Evolutionary conservation across 495 filamentous ascomycete species (phyloP).

Genomic region (Aspergillus cavernicola): DNA sequence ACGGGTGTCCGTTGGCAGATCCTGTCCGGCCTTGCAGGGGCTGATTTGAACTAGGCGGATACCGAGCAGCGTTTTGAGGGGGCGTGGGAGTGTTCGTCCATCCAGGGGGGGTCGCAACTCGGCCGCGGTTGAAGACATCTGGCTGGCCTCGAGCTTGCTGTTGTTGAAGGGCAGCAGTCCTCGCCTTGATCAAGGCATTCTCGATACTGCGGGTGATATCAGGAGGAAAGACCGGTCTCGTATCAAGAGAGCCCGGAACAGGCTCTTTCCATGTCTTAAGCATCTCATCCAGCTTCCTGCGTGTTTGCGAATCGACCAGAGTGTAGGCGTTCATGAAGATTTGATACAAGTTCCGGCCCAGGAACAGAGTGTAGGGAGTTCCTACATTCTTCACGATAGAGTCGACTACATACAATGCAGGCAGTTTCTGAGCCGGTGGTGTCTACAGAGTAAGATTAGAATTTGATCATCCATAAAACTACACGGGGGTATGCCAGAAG

Average conservation of each 20-base stretch:
- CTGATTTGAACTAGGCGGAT: constrained; percentile 23
- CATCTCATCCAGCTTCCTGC: constrained; percentile 93
- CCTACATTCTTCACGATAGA: constrained; percentile 98
- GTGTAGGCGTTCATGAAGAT: constrained; percentile 97
- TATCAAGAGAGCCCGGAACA: constrained; percentile 84
- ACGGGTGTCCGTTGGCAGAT: constrained; percentile 28
- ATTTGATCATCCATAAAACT: constrained; percentile 24
- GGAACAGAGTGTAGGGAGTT: constrained; percentile 91
- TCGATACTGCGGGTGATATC: constrained; percentile 88
- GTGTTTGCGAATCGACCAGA: constrained; percentile 73
- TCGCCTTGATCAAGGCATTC: constrained; percentile 84
- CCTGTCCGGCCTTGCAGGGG: constrained; percentile 33
- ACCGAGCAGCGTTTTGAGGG: constrained; percentile 47
- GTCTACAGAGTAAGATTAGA: constrained; percentile 58
- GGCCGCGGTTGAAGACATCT: constrained; percentile 56
- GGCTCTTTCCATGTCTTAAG: constrained; percentile 98
- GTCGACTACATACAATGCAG: constrained; percentile 95
- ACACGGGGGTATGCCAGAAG: constrained; percentile 12
- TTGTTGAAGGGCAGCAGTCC: constrained; percentile 67
- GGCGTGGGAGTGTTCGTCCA: constrained; percentile 70
- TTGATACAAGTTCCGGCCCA: constrained; percentile 83
- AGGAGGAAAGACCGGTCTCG: constrained; percentile 79
- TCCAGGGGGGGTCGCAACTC: constrained; percentile 49
- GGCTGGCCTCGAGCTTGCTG: constrained; percentile 65
- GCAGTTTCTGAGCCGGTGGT: constrained; percentile 78